Evolutionary conservation across 164 flowering plant species (phyloP).

Genomic region (Saururus chinensis): DNA sequence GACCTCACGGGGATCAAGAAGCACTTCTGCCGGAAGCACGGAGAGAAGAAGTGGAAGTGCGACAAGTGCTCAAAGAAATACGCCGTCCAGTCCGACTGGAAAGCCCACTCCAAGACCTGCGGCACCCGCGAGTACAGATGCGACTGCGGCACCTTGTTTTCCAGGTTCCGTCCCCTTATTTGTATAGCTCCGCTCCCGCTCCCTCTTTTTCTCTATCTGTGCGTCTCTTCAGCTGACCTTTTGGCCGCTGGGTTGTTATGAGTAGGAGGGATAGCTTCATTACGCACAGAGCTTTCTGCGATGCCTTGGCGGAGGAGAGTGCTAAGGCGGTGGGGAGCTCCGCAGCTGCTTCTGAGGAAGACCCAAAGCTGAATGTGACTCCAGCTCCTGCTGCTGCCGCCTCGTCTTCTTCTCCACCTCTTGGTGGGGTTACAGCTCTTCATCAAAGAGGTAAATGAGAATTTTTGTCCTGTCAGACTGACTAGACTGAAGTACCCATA

Average conservation of each 20-base stretch:
- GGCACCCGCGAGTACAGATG: constrained; percentile 78
- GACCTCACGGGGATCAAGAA: constrained; percentile 85
- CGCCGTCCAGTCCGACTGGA: constrained; percentile 90
- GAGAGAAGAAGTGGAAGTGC: constrained; percentile 93
- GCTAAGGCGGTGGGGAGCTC: constrained; percentile 21
- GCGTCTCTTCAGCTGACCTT: not conserved
- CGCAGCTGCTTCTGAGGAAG: constrained; percentile 15
- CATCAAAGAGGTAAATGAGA: constrained; percentile 43
- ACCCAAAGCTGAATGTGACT: constrained; percentile 5
- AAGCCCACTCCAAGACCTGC: constrained; percentile 83
- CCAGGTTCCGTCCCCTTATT: constrained; percentile 36
- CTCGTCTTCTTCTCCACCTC: constrained; percentile 22
- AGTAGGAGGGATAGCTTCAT: constrained; percentile 77
- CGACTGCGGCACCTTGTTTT: constrained; percentile 84
- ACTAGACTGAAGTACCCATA: no score
- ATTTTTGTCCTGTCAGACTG: no score
- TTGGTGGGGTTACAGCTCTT: constrained; percentile 38
- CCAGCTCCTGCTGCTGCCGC: constrained; percentile 33
- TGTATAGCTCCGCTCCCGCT: not conserved
- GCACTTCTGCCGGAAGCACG: constrained; percentile 77
- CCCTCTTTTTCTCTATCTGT: not conserved
- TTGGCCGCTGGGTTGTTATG: not conserved
- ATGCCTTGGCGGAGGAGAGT: constrained; percentile 75
- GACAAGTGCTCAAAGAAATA: constrained; percentile 80
- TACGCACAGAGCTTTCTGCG: constrained; percentile 87